A percentile compares a stretch with the other conserved stretches of the same genome.
Evolutionary conservation across 31 red algal species (phyloP).

Genomic region (Bonnemaisonia californica): DNA sequence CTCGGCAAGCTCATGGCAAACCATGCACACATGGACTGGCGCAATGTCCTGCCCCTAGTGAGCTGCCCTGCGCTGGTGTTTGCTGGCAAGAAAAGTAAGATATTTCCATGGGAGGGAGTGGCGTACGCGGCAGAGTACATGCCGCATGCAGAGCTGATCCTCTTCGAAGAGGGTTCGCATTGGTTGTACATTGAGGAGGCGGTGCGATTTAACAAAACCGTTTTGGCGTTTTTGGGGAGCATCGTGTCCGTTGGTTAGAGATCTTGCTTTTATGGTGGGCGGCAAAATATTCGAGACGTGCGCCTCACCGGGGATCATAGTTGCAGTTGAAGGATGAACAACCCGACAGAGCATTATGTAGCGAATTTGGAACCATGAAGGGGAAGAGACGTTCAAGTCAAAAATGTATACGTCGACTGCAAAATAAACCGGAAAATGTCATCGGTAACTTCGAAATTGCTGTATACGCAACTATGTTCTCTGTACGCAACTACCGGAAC

Average conservation of each 20-base stretch:
- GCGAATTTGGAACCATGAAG: too few species aligned
- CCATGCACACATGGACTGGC: slow-evolving; percentile 54
- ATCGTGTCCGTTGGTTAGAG: slow-evolving; percentile 39
- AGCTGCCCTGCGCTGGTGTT: slow-evolving; percentile 62
- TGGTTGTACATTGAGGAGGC: slow-evolving; percentile 69
- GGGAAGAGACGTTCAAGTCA: too few species aligned
- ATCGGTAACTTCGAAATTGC: too few species aligned
- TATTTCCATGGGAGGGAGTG: slow-evolving; percentile 59
- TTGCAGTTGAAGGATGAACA: too few species aligned
- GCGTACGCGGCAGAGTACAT: slow-evolving; percentile 36
- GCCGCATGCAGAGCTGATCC: slow-evolving; percentile 50
- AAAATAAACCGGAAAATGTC: too few species aligned
- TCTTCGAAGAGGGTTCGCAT: slow-evolving; percentile 45
- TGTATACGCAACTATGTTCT: too few species aligned
- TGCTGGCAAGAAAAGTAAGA: slow-evolving; percentile 65
- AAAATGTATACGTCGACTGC: too few species aligned
- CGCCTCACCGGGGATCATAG: too few species aligned
- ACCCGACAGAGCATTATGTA: too few species aligned
- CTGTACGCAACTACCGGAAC: too few species aligned
- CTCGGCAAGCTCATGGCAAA: slow-evolving; percentile 60
- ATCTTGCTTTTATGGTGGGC: too few species aligned
- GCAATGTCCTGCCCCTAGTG: slow-evolving; percentile 42
- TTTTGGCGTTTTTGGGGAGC: slow-evolving; percentile 52
- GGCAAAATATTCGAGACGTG: too few species aligned
- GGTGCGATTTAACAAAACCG: slow-evolving; percentile 53